A percentile compares a stretch with the other conserved stretches of the same genome.
These are phyloP conservation scores for Globisporangium cystogenes DNA, from an alignment of 352 stramenopile species.

Conservation along the genomic window DNA sequence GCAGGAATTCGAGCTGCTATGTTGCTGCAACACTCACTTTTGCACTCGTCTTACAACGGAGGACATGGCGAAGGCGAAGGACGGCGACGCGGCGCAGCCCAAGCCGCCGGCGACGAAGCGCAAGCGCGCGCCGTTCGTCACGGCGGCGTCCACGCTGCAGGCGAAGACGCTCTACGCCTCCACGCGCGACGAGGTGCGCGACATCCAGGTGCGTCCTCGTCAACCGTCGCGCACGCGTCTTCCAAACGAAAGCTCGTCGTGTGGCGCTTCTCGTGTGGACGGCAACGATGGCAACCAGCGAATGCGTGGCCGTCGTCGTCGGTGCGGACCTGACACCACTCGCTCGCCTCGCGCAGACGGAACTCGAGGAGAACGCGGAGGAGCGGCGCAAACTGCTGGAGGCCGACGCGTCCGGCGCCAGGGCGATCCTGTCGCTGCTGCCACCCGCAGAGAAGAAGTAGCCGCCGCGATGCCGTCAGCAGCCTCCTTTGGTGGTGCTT, in stretches of 20 bases:
- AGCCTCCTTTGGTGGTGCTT: too few species aligned
- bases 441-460: slow-evolving; percentile 16
- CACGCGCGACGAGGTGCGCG: slow-evolving; percentile 39
- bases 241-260: too few species aligned
- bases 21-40: not conserved
- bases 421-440: slow-evolving; percentile 27
- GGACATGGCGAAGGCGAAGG: not conserved
- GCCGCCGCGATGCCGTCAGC: too few species aligned
- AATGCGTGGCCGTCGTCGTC: not conserved
- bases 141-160: slow-evolving; percentile 33
- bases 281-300: not conserved
- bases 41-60: too few species aligned
- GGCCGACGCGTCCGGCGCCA: slow-evolving; percentile 15
- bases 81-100: slow-evolving; percentile 1
- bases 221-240: too few species aligned
- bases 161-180: slow-evolving; percentile 30
- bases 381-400: slow-evolving; percentile 27
- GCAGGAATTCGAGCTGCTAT: not conserved
- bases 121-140: slow-evolving; percentile 17
- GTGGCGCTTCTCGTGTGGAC: too few species aligned
- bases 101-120: slow-evolving; percentile 20
- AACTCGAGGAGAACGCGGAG: slow-evolving; percentile 30
- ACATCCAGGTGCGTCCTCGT: slow-evolving; percentile 26
- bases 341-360: slow-evolving; percentile 9
- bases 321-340: not conserved